A percentile compares a stretch with the other conserved stretches of the same genome.
phyloP scores from a whole-genome alignment of 441 rosid species.

The Biscutella auriculata region DNA sequence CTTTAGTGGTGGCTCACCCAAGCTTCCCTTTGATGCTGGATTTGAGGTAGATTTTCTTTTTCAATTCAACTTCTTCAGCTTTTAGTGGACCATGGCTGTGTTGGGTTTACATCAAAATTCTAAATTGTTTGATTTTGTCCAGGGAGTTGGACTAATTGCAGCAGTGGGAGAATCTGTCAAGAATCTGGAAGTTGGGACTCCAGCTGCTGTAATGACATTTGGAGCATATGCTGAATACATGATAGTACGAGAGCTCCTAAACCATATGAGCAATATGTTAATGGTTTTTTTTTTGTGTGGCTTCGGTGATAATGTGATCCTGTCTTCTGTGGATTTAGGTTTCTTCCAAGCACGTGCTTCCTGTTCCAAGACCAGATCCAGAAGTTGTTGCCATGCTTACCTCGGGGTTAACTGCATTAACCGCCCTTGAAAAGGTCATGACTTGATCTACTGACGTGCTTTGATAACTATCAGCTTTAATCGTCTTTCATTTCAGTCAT shows the following conservation, averaged over 20 bases:
- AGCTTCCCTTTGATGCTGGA: slow-evolving; percentile 90
- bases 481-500: not conserved
- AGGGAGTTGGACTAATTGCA: slow-evolving; percentile 90
- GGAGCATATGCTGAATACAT: slow-evolving; percentile 85
- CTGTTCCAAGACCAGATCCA: slow-evolving; percentile 89
- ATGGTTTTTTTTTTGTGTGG: too few species aligned
- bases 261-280: not conserved
- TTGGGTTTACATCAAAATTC: not conserved
- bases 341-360: slow-evolving; percentile 63
- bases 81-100: not conserved
- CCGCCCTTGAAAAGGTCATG: slow-evolving; percentile 79
- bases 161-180: slow-evolving; percentile 77
- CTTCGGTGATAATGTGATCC: not conserved
- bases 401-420: slow-evolving; percentile 93
- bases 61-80: not conserved
- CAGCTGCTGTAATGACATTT: slow-evolving; percentile 87
- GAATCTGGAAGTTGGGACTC: slow-evolving; percentile 71
- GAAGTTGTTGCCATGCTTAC: slow-evolving; percentile 99
- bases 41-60: slow-evolving; percentile 65
- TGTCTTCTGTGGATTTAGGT: slow-evolving; percentile 36
- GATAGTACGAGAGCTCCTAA: slow-evolving; percentile 29
- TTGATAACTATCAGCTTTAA: not conserved
- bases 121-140: slow-evolving; percentile 17
- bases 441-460: not conserved
- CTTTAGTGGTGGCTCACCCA: slow-evolving; percentile 46